phyloP scores from a whole-genome alignment of 805 yeast species.

The Yamadazyma olivae region DNA sequence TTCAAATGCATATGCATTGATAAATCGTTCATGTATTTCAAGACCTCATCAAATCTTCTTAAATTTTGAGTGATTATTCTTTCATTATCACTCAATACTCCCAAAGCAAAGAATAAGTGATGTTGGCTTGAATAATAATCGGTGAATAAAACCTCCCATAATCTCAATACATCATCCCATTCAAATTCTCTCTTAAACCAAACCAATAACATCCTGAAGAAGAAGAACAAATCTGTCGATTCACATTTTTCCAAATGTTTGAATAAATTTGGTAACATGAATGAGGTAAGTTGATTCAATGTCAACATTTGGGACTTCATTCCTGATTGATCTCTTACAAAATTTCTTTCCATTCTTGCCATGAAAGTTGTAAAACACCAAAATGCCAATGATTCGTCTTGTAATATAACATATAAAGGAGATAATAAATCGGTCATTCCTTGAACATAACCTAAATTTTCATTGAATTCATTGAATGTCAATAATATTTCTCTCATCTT shows the following conservation, averaged over 20 bases:
- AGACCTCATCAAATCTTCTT: slow-evolving; percentile 81
- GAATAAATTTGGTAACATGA: slow-evolving; percentile 84
- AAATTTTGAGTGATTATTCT: slow-evolving; percentile 72
- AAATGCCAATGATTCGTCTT: slow-evolving; percentile 77
- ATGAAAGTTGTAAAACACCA: slow-evolving; percentile 87
- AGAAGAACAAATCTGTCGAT: slow-evolving; percentile 86
- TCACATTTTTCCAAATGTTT: slow-evolving; percentile 84
- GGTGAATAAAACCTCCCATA: slow-evolving; percentile 96
- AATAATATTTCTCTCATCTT: slow-evolving; percentile 73
- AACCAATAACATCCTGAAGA: slow-evolving; percentile 90
- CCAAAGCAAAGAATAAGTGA: slow-evolving; percentile 82
- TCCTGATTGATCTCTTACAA: slow-evolving; percentile 87
- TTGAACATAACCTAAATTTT: slow-evolving; percentile 89
- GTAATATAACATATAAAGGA: slow-evolving; percentile 65
- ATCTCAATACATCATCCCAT: slow-evolving; percentile 67
- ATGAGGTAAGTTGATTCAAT: slow-evolving; percentile 79
- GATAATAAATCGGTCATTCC: slow-evolving; percentile 96
- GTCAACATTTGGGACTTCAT: slow-evolving; percentile 86
- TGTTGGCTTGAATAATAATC: slow-evolving; percentile 84
- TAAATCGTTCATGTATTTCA: slow-evolving; percentile 89
- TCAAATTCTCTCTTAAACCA: slow-evolving; percentile 93
- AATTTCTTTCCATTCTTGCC: slow-evolving; percentile 95
- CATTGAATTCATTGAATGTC: slow-evolving; percentile 82
- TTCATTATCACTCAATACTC: slow-evolving; percentile 85
- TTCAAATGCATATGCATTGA: slow-evolving; percentile 72